A percentile compares a stretch with the other conserved stretches of the same genome.
Conservation (phyloP, 2,329 filamentous ascomycete species). For the Berkeleyomyces rouxiae region DNA sequence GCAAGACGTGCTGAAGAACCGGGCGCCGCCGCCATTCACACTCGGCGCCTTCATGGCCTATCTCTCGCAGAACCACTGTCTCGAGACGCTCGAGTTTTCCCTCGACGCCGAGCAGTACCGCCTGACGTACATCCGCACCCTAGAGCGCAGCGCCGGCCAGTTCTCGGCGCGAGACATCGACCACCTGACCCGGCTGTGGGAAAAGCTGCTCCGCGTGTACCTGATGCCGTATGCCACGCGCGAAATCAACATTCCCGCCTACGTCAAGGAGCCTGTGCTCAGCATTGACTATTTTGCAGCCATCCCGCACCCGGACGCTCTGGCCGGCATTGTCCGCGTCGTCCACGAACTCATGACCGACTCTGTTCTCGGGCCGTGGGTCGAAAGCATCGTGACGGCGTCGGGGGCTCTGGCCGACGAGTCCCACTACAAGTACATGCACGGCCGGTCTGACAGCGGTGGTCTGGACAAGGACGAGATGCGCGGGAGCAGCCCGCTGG, state of each 20-base stretch:
- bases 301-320: constrained; percentile 55
- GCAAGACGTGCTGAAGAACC: constrained; percentile 77
- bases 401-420: constrained; percentile 30
- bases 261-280: constrained; percentile 48
- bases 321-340: constrained; percentile 71
- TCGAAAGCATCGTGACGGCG: constrained; percentile 26
- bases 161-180: constrained; percentile 32
- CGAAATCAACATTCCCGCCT: constrained; percentile 79
- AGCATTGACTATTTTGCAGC: constrained; percentile 19
- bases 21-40: constrained; percentile 75
- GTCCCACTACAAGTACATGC: constrained; percentile 1
- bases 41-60: constrained; percentile 90
- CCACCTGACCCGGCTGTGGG: constrained; percentile 69
- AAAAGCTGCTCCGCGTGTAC: constrained; percentile 75
- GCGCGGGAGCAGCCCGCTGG: constrained; percentile 12
- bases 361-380: constrained; percentile 79
- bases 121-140: constrained; percentile 34
- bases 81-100: constrained; percentile 93
- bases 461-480: neutral
- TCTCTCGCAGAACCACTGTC: constrained; percentile 87
- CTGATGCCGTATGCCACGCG: constrained; percentile 70
- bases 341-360: constrained; percentile 97
- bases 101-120: constrained; percentile 82
- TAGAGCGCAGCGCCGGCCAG: constrained; percentile 15
- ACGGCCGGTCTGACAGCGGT: neutral